Evolutionary conservation across 1,139 yeast genomes (phyloP), one percentile per base, ranked within the genome.

Genomic region (Suhomyces kunorum): DNA sequence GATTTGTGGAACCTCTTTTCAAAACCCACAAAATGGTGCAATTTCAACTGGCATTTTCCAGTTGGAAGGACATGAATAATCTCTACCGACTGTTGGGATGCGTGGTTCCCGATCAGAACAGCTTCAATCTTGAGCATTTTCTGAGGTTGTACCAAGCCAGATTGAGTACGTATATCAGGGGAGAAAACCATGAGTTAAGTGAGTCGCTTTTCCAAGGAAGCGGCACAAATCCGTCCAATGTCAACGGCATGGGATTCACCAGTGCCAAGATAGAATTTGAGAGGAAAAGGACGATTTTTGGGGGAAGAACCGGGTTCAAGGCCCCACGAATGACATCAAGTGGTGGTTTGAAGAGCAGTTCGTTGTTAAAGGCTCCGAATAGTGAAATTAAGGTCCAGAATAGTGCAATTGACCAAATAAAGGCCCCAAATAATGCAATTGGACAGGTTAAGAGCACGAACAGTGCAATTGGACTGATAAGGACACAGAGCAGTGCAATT

Each of bases 1-100:
- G 74, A 28, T 71, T 71, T 42, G 43, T 71, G 14, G 40, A 48
- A 12, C 29, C 25, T 2, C 9, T 33, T 3, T 43, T 42, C n/a
- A 29, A 36, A 12, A 36, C 45, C 15, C 27, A 29, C 5, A 30
- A 24, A 22, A 44, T 45, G n/a, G 30, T 43, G 9, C 33, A 36
- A 3, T 28, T 16, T 4, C 66, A 56, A 35, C 38, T 40, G 7
- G 58, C 61, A 14, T 60, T 64, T 39, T 34, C 42, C 4, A 43
- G 41, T 19, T 37, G 46, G 42, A 46, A 51, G 1, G 38, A 29
- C 2, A 40, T 66, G 28, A 20, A 40, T 8, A 33, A 32, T 6
- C 47, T 67, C 23, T 65, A 62, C 40, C 23, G 38, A 20, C 34
- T 29, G 31, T 54, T 39, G 44, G 49, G 20, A 34, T 8, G 22